These are phyloP conservation scores for Kockovaella imperatae DNA, from an alignment of 768 basidiomycete genomes.

Conservation along the genomic window DNA sequence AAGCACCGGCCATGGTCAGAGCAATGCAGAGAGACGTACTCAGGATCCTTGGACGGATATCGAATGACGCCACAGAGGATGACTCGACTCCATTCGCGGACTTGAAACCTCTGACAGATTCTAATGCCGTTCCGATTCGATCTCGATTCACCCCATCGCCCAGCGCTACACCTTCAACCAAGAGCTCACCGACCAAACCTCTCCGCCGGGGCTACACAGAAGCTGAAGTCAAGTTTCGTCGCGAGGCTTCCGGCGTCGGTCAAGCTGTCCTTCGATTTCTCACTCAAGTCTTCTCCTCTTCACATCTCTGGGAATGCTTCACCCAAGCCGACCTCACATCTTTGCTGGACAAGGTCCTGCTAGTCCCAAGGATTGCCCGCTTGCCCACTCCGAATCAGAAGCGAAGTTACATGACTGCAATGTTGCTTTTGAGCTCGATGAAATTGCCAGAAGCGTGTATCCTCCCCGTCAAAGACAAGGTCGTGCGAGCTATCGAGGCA, in stretches of 20 bases:
- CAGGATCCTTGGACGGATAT: constrained; percentile 26
- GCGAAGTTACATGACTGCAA: constrained; percentile 34
- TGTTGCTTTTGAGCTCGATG: constrained; percentile 33
- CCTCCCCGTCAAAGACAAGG: constrained; percentile 30
- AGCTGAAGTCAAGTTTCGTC: constrained; percentile 37
- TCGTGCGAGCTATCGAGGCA: constrained; percentile 26
- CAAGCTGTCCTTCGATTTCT: constrained; percentile 33
- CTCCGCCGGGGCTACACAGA: constrained; percentile 37
- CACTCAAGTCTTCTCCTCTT: constrained; percentile 20
- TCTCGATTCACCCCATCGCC: constrained; percentile 18
- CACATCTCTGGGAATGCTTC: constrained; percentile 26
- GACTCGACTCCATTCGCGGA: constrained; percentile 17
- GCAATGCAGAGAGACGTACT: constrained; percentile 36
- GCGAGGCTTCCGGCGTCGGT: constrained; percentile 40
- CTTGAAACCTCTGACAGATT: constrained; percentile 16
- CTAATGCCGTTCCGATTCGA: no score
- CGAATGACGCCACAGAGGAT: constrained; percentile 6
- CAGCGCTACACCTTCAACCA: constrained; percentile 9
- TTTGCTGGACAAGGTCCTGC: constrained; percentile 27
- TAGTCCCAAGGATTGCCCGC: constrained; percentile 38
- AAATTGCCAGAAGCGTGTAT: constrained; percentile 26
- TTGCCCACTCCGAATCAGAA: constrained; percentile 41
- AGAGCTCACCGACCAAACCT: constrained; percentile 11
- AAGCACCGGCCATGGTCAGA: constrained; percentile 33
- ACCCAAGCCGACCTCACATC: constrained; percentile 33